Conservation (phyloP, 2,329 filamentous ascomycete species). For the Epichloe sibirici region DNA sequence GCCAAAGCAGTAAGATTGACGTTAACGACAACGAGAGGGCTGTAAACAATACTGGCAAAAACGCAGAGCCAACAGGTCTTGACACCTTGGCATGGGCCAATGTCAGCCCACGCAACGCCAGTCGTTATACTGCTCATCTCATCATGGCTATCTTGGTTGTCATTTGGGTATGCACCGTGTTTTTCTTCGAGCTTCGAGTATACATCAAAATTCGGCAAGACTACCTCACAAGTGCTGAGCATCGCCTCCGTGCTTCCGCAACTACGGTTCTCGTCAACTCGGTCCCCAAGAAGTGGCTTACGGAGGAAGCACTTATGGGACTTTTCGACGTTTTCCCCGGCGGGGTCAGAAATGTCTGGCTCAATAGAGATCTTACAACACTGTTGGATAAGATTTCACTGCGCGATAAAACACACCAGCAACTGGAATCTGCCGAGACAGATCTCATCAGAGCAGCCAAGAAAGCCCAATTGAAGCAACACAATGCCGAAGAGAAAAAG, state of each 20-base stretch:
- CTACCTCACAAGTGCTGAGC: slow-evolving; percentile 87
- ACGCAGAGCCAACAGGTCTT: slow-evolving; percentile 43
- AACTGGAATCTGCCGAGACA: slow-evolving; percentile 73
- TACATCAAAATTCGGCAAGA: slow-evolving; percentile 92
- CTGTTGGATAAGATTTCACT: slow-evolving; percentile 74
- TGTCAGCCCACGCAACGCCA: slow-evolving; percentile 50
- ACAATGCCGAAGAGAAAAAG: slow-evolving; percentile 52
- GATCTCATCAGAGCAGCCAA: slow-evolving; percentile 71
- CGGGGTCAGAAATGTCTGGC: slow-evolving; percentile 90
- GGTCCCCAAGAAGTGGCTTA: slow-evolving; percentile 86
- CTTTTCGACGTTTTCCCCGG: slow-evolving; percentile 95
- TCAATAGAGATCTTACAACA: slow-evolving; percentile 79
- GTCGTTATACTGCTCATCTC: slow-evolving; percentile 74
- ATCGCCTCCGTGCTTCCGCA: slow-evolving; percentile 82
- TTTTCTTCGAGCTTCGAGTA: slow-evolving; percentile 73
- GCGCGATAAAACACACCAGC: slow-evolving; percentile 56
- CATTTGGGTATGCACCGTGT: slow-evolving; percentile 73
- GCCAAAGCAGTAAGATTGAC: slow-evolving; percentile 45
- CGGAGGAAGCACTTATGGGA: slow-evolving; percentile 63
- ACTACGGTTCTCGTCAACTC: slow-evolving; percentile 89
- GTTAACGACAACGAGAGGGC: slow-evolving; percentile 21
- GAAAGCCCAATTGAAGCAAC: slow-evolving; percentile 61
- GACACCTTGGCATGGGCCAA: slow-evolving; percentile 85
- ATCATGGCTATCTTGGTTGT: slow-evolving; percentile 68
- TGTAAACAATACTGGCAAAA: slow-evolving; percentile 10